These are phyloP conservation scores for Grigorovia yakushimaensis DNA, from an alignment of 805 yeast species.

Conservation along the genomic window DNA sequence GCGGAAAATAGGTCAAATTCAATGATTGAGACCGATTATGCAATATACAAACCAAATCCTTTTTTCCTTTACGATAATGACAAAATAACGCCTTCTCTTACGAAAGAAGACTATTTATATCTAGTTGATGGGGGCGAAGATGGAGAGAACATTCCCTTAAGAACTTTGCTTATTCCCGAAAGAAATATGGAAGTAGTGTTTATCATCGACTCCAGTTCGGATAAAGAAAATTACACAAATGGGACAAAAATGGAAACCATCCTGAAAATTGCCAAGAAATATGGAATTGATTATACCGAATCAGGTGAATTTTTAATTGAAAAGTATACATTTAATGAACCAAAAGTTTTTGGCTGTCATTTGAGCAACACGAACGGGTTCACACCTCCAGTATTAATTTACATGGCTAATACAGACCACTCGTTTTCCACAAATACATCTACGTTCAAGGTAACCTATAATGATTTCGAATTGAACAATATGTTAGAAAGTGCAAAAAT, in stretches of 20 bases:
- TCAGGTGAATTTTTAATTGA: constrained; percentile 7
- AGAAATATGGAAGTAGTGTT: constrained; percentile 55
- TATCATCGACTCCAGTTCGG: constrained; percentile 52
- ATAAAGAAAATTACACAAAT: constrained; percentile 45
- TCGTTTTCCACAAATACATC: constrained; percentile 43
- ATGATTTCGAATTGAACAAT: constrained; percentile 31
- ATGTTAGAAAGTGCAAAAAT: constrained; percentile 46
- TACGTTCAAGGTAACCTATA: constrained; percentile 47
- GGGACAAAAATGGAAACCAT: constrained; percentile 42
- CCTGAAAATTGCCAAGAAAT: constrained; percentile 12
- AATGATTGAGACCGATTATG: constrained; percentile 37
- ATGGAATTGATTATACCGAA: constrained; percentile 4
- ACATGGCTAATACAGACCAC: constrained; percentile 37
- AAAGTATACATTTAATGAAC: constrained; percentile 28
- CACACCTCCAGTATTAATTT: constrained; percentile 42
- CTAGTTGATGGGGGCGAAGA: constrained; percentile 79
- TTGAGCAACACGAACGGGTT: constrained; percentile 10
- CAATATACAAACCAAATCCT: constrained; percentile 54
- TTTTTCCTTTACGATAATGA: constrained; percentile 31
- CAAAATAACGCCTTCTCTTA: constrained; percentile 15
- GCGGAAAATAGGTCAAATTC: neutral
- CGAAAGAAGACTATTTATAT: constrained; percentile 27
- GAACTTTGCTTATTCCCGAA: constrained; percentile 53
- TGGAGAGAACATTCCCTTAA: constrained; percentile 58
- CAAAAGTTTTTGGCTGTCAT: constrained; percentile 79